Evolutionary conservation across 78 protist species (phyloP), one percentile per base, ranked within the genome.

Genomic region (Dictyostelium firmibasis): DNA sequence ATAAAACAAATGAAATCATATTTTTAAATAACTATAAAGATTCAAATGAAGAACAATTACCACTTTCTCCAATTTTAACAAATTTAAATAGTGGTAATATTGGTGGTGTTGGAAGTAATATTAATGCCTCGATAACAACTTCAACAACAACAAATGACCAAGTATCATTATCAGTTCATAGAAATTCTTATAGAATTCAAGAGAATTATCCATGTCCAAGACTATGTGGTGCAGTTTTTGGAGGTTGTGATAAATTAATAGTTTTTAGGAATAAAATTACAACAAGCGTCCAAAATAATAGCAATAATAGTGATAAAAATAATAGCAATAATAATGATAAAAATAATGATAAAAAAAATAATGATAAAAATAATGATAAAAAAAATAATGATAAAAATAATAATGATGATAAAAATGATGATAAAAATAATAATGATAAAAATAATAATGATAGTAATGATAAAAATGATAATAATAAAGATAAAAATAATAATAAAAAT

Each of bases 181-280:
- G 86, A 81, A 81, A 31, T 41, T 36, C 44, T 14, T 25, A 64
- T 50, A 33, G 43, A 23, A 83, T 83, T 9, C 50, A 14, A 44
- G 93, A 88, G 14, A 44, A 44, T 18, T 69, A 43, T 18, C 96
- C 96, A 38, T 92, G 96, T 85, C 96, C 96, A 53, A 3, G 96
- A 11, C 10, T 84, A 13, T 77, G 96, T 75, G 96, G 96, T 47
- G 96, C 86, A 20, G 86, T 77, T n/a, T 92, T 92, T 67, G 81
- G 94, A 16, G 93, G 93, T 23, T 67, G 57, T 69, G 35, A 50
- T 69, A 79, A 60, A 25, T 23, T 88, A 29, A 69, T 88, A 5
- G 50, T 57, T 10, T 88, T 88, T 70, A 64, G 64, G 67, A 88
- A 88, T 47, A 18, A 11, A 83, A 64, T 83, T 41, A 35, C 43